phyloP scores from a whole-genome alignment of 2,329 filamentous ascomycete genomes.

The Aspergillus sp. region DNA sequence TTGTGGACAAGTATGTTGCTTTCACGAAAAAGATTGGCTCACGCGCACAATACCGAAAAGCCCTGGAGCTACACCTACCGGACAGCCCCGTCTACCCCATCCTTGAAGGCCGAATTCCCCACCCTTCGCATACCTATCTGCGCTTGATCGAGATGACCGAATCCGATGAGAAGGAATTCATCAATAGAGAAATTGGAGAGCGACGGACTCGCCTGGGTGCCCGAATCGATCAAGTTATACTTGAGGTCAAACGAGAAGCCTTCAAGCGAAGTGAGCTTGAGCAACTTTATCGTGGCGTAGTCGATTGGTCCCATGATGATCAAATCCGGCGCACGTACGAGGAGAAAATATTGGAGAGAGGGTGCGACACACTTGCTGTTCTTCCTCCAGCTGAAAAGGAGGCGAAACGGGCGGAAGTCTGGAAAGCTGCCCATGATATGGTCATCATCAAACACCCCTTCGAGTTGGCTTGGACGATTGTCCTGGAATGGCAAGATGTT shows the following conservation, averaged over 20 bases:
- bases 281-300: conserved; percentile 74
- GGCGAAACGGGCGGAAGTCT: conserved; percentile 68
- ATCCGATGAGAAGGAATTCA: conserved; percentile 79
- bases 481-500: conserved; percentile 83
- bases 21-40: conserved; percentile 73
- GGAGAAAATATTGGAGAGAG: conserved; percentile 81
- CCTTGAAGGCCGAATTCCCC: conserved; percentile 79
- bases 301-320: conserved; percentile 89
- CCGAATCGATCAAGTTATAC: conserved; percentile 75
- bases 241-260: conserved; percentile 85
- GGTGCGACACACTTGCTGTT: conserved; percentile 73
- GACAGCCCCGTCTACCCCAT: conserved; percentile 76
- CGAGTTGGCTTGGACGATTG: conserved; percentile 84
- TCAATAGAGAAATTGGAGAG: conserved; percentile 87
- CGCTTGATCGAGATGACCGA: conserved; percentile 82
- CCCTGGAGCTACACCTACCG: conserved; percentile 74
- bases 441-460: conserved; percentile 93
- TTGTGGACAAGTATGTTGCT: conserved; percentile 76
- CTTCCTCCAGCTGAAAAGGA: conserved; percentile 67
- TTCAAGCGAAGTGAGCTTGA: conserved; percentile 75
- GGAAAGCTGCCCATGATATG: conserved; percentile 83
- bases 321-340: conserved; percentile 80
- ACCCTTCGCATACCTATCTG: conserved; percentile 77
- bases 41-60: conserved; percentile 70
- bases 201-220: conserved; percentile 84